Percentiles rank a stretch among this genome's conserved stretches.
phyloP scores from a whole-genome alignment of 495 filamentous ascomycete genomes.

The Hypoxylon fragiforme region DNA sequence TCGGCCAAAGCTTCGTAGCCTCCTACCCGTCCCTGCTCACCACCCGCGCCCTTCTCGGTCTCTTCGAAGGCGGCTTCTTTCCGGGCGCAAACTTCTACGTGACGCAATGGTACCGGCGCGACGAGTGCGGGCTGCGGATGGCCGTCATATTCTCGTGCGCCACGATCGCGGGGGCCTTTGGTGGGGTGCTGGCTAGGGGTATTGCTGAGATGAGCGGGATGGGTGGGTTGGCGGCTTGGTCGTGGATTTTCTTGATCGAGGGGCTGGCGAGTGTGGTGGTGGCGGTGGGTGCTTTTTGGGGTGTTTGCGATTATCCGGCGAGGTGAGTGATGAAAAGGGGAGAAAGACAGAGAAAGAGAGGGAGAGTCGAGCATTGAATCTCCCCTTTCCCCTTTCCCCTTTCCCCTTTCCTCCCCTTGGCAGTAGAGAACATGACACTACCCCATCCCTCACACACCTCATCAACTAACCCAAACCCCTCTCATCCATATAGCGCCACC shows the following conservation, averaged over 20 bases:
- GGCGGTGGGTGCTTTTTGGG: slow-evolving; percentile 56
- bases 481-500: too few relatives aligned
- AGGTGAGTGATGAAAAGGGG: slow-evolving; percentile 51
- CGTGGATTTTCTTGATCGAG: slow-evolving; percentile 67
- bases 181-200: slow-evolving; percentile 66
- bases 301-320: slow-evolving; percentile 63
- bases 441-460: too few relatives aligned
- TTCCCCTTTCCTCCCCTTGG: too few relatives aligned
- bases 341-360: too few relatives aligned
- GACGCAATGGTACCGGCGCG: slow-evolving; percentile 69
- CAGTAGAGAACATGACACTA: too few relatives aligned
- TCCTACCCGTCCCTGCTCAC: slow-evolving; percentile 59
- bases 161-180: slow-evolving; percentile 66
- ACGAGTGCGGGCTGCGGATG: slow-evolving; percentile 43
- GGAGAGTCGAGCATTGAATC: too few relatives aligned
- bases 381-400: too few relatives aligned
- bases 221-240: slow-evolving; percentile 45
- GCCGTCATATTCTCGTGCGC: slow-evolving; percentile 63
- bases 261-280: slow-evolving; percentile 46
- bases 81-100: slow-evolving; percentile 77
- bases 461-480: too few relatives aligned
- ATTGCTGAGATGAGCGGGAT: slow-evolving; percentile 66
- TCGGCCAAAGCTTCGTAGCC: slow-evolving; percentile 60
- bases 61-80: slow-evolving; percentile 66
- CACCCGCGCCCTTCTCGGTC: slow-evolving; percentile 62